Evolutionary conservation across 1,284 basidiomycete genomes (phyloP).

Genomic region (Sphagnurus paluster): DNA sequence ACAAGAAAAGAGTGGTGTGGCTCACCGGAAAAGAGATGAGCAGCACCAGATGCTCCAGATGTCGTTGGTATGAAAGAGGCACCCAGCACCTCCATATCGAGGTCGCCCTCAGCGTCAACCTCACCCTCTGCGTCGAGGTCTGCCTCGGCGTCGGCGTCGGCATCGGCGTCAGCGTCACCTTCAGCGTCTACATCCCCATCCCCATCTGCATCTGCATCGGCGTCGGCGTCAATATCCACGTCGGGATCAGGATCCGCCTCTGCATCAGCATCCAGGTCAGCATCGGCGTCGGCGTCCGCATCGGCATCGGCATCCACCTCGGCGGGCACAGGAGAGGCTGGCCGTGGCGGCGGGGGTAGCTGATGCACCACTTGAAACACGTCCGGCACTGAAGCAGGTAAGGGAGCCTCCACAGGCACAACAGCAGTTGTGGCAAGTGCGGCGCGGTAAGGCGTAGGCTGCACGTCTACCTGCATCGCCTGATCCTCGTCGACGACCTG

Average conservation of each 20-base stretch:
- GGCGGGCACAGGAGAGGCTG: too few relatives aligned
- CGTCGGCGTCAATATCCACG: neutral
- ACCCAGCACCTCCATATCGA: neutral
- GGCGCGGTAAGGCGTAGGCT: too few relatives aligned
- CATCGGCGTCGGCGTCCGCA: neutral
- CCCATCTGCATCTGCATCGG: constrained; percentile 1
- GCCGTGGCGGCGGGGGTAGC: too few relatives aligned
- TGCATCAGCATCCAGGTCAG: neutral
- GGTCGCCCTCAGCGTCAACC: constrained; percentile 20
- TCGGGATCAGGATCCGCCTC: neutral
- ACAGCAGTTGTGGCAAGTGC: too few relatives aligned
- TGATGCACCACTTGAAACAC: too few relatives aligned
- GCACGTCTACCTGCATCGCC: too few relatives aligned
- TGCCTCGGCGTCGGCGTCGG: constrained; percentile 15
- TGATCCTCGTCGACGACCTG: too few relatives aligned
- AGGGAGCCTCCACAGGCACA: too few relatives aligned
- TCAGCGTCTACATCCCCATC: constrained; percentile 5
- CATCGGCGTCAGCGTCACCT: too few relatives aligned
- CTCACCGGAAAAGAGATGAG: too few relatives aligned
- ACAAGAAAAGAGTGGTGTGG: neutral
- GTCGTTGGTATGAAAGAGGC: neutral
- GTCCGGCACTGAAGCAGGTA: too few relatives aligned
- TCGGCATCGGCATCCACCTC: neutral
- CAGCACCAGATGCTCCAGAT: too few relatives aligned
- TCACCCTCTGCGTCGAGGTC: constrained; percentile 26